These are phyloP conservation scores for Cyamopsis tetragonoloba DNA, from an alignment of 306 rosid species.

Conservation along the genomic window DNA sequence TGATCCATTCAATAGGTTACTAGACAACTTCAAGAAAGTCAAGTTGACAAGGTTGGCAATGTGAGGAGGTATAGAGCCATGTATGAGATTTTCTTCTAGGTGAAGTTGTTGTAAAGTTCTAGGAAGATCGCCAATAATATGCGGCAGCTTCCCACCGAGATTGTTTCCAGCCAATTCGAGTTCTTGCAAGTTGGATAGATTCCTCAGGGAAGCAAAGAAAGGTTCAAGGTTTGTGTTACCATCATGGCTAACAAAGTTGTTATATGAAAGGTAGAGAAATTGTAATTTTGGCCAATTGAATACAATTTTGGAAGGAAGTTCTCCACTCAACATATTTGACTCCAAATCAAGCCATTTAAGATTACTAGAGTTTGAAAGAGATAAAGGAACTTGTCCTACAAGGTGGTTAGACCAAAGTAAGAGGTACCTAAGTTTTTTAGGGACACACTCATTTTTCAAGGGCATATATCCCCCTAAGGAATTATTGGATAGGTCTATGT, in stretches of 20 bases:
- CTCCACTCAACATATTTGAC: slow-evolving; percentile 67
- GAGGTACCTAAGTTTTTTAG: slow-evolving; percentile 53
- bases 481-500: slow-evolving; percentile 77
- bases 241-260: slow-evolving; percentile 65
- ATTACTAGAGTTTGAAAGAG: slow-evolving; percentile 65
- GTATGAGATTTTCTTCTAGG: slow-evolving; percentile 57
- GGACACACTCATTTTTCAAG: slow-evolving; percentile 47
- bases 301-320: slow-evolving; percentile 54
- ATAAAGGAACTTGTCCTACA: slow-evolving; percentile 57
- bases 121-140: slow-evolving; percentile 71
- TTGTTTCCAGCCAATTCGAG: slow-evolving; percentile 80
- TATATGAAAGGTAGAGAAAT: slow-evolving; percentile 75
- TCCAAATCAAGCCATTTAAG: slow-evolving; percentile 88
- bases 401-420: slow-evolving; percentile 83
- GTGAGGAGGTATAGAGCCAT: slow-evolving; percentile 72
- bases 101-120: slow-evolving; percentile 56
- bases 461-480: slow-evolving; percentile 69
- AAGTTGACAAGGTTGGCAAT: slow-evolving; percentile 72
- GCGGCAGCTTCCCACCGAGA: slow-evolving; percentile 75
- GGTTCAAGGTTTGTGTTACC: slow-evolving; percentile 83
- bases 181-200: slow-evolving; percentile 62
- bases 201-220: slow-evolving; percentile 62
- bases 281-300: slow-evolving; percentile 51
- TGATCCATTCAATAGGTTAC: slow-evolving; percentile 71
- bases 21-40: slow-evolving; percentile 72